These are phyloP conservation scores for Sporothrix variecibatus DNA, from an alignment of 2,329 filamentous ascomycete species.

Conservation along the genomic window DNA sequence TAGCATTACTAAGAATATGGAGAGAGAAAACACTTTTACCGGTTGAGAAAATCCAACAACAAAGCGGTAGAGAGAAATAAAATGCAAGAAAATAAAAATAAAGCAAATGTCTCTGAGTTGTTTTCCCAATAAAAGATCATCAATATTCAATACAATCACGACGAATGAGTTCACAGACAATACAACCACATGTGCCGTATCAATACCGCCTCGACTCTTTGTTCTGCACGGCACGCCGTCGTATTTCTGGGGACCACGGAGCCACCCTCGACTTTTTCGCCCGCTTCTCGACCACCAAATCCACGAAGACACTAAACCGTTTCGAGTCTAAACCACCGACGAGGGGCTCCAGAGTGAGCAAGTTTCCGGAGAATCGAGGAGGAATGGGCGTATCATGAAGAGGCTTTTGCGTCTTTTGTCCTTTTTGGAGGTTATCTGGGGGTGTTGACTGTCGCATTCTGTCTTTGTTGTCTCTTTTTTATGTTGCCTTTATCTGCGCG, in stretches of 20 bases:
- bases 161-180: too few species aligned
- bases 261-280: neutral
- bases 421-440: neutral
- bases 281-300: neutral
- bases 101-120: neutral
- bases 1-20: too few species aligned
- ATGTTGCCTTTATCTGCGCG: neutral
- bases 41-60: too few species aligned
- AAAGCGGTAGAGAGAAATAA: too few species aligned
- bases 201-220: neutral
- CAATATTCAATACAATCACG: too few species aligned
- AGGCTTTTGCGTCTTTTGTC: neutral
- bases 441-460: neutral
- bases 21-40: too few species aligned
- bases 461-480: neutral
- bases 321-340: neutral
- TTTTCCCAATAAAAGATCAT: too few species aligned
- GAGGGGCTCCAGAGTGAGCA: slow-evolving; percentile 2
- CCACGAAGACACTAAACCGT: neutral
- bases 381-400: neutral
- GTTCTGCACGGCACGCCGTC: neutral
- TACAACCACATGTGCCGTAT: neutral
- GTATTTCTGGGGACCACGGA: neutral
- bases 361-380: slow-evolving; percentile 1
- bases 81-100: neutral